These are phyloP conservation scores for Chaetomium globosum DNA, from an alignment of 2,329 filamentous ascomycete species.

Conservation along the genomic window DNA sequence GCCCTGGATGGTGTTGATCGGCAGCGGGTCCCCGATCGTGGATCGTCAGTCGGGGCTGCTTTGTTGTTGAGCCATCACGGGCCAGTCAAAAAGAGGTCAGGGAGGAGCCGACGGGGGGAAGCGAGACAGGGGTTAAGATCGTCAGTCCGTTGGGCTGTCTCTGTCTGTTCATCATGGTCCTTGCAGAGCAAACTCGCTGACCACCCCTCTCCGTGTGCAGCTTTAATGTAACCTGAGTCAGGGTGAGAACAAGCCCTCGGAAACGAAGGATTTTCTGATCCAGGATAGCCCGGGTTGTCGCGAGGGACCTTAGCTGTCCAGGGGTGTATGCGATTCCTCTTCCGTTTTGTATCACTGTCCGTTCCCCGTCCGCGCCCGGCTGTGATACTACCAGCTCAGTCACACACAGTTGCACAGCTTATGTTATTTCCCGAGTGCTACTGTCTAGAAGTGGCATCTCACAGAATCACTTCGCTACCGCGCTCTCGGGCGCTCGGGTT, in stretches of 20 bases:
- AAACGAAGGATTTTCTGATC: background rate
- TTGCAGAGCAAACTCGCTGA: background rate
- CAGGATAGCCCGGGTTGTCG: background rate
- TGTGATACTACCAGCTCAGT: background rate
- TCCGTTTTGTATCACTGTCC: conserved; percentile 1
- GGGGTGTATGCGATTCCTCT: background rate
- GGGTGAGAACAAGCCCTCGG: background rate
- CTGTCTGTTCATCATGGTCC: background rate
- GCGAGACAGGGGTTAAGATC: background rate
- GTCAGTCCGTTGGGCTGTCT: background rate
- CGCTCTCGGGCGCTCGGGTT: conserved; percentile 1
- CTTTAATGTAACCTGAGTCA: background rate
- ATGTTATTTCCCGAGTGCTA: background rate
- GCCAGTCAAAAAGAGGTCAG: conserved; percentile 4
- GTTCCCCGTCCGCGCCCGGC: background rate
- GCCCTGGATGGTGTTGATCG: background rate
- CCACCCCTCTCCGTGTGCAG: background rate
- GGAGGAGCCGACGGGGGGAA: background rate
- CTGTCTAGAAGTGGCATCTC: background rate
- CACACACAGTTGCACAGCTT: background rate
- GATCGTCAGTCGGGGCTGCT: conserved; percentile 1
- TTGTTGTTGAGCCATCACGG: conserved; percentile 1
- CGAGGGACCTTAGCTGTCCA: background rate
- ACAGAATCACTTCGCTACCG: conserved; percentile 2
- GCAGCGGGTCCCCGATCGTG: conserved; percentile 6